Conservation (phyloP, 495 filamentous ascomycete species). For the Neurospora sp. region DNA sequence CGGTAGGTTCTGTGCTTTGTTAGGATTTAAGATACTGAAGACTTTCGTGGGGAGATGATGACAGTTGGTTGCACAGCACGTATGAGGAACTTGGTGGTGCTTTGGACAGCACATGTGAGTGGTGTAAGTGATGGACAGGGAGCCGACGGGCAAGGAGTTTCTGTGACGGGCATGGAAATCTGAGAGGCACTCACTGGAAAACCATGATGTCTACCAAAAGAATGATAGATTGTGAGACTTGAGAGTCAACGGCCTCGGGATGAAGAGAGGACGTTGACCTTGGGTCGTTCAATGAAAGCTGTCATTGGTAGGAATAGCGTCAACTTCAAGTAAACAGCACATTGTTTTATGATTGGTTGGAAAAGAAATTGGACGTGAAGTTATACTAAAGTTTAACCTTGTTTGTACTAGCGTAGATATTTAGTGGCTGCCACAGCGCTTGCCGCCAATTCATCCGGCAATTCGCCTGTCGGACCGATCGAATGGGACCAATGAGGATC, state of each 20-base stretch:
- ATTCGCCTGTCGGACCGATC: no score
- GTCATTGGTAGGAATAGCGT: not conserved
- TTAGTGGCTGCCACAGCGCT: not conserved
- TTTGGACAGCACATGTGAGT: no score
- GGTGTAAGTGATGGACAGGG: not conserved
- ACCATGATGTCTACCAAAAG: not conserved
- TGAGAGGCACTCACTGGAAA: not conserved
- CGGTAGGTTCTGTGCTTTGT: slow-evolving; percentile 16
- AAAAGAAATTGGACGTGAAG: not conserved
- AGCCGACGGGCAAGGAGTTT: no score
- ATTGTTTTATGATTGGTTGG: not conserved
- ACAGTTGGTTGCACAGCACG: no score
- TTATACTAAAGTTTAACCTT: not conserved
- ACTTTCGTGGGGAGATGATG: no score
- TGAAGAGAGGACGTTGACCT: not conserved
- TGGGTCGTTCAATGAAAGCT: not conserved
- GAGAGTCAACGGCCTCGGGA: not conserved
- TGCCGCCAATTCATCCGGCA: not conserved
- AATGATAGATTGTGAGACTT: not conserved
- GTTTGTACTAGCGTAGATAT: not conserved
- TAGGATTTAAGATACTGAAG: no score
- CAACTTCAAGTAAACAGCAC: not conserved
- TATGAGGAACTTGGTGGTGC: no score
- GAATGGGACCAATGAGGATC: not conserved
- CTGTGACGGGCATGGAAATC: no score